Percentiles rank a stretch among this genome's conserved stretches.
Conservation (phyloP, 2,329 filamentous ascomycete genomes). For the Tolypocladium paradoxum region DNA sequence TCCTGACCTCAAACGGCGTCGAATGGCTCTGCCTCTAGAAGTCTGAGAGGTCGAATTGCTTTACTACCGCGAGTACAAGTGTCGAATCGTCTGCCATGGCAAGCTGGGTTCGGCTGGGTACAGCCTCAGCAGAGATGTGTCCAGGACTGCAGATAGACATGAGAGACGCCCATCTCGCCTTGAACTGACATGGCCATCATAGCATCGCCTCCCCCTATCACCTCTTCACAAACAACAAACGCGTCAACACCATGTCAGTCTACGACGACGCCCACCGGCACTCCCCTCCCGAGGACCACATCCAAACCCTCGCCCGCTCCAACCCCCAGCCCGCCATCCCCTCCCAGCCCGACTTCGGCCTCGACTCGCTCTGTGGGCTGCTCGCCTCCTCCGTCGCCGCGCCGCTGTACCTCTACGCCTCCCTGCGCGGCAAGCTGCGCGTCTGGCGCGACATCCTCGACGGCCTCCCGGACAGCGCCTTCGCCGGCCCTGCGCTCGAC, state of each 20-base stretch:
- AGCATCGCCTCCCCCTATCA: not conserved
- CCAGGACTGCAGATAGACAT: not conserved
- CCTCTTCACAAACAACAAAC: no score
- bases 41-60: not conserved
- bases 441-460: slow-evolving; percentile 7
- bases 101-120: not conserved
- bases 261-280: not conserved
- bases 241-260: not conserved
- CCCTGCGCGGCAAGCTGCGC: slow-evolving; percentile 7
- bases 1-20: not conserved
- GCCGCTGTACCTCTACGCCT: slow-evolving; percentile 9
- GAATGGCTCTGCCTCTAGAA: not conserved
- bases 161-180: not conserved
- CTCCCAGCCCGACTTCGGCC: slow-evolving; percentile 4
- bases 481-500: slow-evolving; percentile 5
- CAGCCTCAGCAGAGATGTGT: not conserved
- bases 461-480: not conserved
- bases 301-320: slow-evolving; percentile 1
- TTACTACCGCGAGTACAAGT: not conserved
- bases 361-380: slow-evolving; percentile 7
- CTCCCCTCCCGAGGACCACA: slow-evolving; percentile 3
- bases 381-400: slow-evolving; percentile 3
- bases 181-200: not conserved
- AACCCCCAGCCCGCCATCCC: not conserved
- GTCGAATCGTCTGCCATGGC: not conserved